Evolutionary conservation across 192 early-diverging fungal genomes (phyloP), one percentile per base, ranked within the genome.

Genomic region (Geranomyces variabilis): DNA sequence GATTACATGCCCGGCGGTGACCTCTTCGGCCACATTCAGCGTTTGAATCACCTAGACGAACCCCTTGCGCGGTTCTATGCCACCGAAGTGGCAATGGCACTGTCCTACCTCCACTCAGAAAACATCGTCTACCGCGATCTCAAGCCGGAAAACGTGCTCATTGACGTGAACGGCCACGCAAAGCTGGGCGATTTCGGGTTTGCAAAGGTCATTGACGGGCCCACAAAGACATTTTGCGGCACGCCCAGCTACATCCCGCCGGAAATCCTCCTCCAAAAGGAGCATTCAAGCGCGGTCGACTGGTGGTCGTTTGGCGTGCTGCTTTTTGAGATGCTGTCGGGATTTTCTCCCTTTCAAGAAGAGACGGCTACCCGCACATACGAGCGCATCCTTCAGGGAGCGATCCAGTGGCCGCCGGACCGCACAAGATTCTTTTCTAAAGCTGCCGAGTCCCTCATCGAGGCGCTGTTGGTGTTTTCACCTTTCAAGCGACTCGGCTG

Each of bases 261-360:
- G 7, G 51, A 55, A 14, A 55, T 55, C 15, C 51, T 55, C 51
- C 51, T 55, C 51, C 46, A 29, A 58, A 83, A 26, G 48, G 93
- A 92, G 17, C 96, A 97, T 81, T 90, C 89, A 29, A 93, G 93
- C 73, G 90, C 92, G 12, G 94, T 98, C 93, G 94, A 90, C 95
- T 4, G 83, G 96, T 59, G 96, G 96, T 43, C 90, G 94, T 22
- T 80, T 97, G 48, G 51, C 19, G 51, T 55, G 21, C 51, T 55
- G 2, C 36, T 41, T 3, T 41, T 41, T 41, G 36, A 41, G 10
- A 41, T 41, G 36, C 36, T 41, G 36, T 41, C 75, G 4, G 80
- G 71, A 21, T 69, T 61, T 44, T 76, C 77, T 1, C 80, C 80
- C 9, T 82, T 82, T 65, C 73, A 73, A 33, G 77, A 79, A 46